Percentiles rank a stretch among this genome's conserved stretches.
phyloP scores from a whole-genome alignment of 1,284 basidiomycete species.

The Marasmius fiardii region DNA sequence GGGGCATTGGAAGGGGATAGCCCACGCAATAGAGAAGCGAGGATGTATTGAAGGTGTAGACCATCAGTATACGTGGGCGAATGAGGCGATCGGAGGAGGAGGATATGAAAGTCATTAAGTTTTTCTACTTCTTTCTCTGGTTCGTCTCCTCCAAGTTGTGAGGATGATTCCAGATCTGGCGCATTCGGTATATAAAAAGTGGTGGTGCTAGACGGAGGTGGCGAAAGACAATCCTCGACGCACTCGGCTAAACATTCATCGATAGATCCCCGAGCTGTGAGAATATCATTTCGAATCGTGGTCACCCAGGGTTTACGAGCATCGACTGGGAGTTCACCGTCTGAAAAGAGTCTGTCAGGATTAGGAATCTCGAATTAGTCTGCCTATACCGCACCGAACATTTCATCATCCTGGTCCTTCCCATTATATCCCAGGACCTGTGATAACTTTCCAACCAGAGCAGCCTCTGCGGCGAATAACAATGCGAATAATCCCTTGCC shows the following conservation, averaged over 20 bases:
- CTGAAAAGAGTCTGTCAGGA: background rate
- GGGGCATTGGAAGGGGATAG: constrained; percentile 16
- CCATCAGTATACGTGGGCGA: constrained; percentile 39
- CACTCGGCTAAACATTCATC: constrained; percentile 10
- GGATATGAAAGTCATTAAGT: background rate
- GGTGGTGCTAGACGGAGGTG: background rate
- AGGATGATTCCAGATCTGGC: background rate
- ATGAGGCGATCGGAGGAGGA: background rate
- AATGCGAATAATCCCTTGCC: constrained; percentile 59
- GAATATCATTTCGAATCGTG: background rate
- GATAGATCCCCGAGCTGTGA: constrained; percentile 5
- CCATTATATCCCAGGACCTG: constrained; percentile 20
- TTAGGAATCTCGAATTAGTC: background rate
- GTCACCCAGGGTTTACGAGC: background rate
- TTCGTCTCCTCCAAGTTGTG: constrained; percentile 4
- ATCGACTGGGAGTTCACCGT: background rate
- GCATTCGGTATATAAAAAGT: background rate
- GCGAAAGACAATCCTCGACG: constrained; percentile 55
- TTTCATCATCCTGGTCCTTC: constrained; percentile 49
- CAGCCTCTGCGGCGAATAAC: constrained; percentile 65
- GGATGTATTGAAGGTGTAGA: constrained; percentile 68
- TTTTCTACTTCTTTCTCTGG: constrained; percentile 44
- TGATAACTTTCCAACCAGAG: constrained; percentile 20
- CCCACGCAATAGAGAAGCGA: constrained; percentile 41
- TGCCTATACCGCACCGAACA: background rate